Evolutionary conservation across 2,329 filamentous ascomycete species (phyloP).

Genomic region (Nigrospora oryzae): DNA sequence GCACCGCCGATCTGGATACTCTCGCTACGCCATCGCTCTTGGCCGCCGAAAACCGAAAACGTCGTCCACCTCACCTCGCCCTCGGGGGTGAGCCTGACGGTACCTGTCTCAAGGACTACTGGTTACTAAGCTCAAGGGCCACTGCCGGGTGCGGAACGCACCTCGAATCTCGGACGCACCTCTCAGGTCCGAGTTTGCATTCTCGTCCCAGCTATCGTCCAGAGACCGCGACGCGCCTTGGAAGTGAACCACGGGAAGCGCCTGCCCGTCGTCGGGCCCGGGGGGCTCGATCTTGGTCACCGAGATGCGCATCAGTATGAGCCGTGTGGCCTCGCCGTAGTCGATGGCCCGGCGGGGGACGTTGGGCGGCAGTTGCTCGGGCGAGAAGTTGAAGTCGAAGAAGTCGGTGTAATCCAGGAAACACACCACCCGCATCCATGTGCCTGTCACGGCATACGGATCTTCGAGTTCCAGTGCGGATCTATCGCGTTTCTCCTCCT

Average conservation of each 20-base stretch:
- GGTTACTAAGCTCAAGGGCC: not conserved
- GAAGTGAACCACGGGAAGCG: constrained; percentile 60
- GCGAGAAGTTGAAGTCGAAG: constrained; percentile 62
- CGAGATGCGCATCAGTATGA: constrained; percentile 60
- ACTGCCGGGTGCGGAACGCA: constrained; percentile 5
- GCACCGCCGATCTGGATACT: constrained; percentile 65
- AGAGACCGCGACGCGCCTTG: constrained; percentile 52
- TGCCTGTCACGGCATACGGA: constrained; percentile 63
- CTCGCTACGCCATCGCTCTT: constrained; percentile 70
- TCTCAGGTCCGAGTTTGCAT: constrained; percentile 57
- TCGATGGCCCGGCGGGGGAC: constrained; percentile 45
- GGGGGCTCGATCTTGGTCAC: constrained; percentile 54
- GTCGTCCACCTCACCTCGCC: constrained; percentile 71
- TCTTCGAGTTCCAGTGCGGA: constrained; percentile 42
- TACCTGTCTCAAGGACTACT: constrained; percentile 30
- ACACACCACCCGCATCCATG: constrained; percentile 56
- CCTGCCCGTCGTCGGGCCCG: constrained; percentile 46
- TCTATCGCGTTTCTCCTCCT: constrained; percentile 20
- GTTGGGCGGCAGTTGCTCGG: constrained; percentile 24
- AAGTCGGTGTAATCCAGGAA: constrained; percentile 65
- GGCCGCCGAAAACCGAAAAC: constrained; percentile 52
- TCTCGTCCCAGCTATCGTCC: constrained; percentile 58
- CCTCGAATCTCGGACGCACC: constrained; percentile 34
- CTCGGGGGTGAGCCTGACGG: constrained; percentile 55
- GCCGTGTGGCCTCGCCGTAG: constrained; percentile 57